Base-by-base conservation (phyloP, 2,329 filamentous ascomycete genomes). In the Penicillium thymicola region DNA sequence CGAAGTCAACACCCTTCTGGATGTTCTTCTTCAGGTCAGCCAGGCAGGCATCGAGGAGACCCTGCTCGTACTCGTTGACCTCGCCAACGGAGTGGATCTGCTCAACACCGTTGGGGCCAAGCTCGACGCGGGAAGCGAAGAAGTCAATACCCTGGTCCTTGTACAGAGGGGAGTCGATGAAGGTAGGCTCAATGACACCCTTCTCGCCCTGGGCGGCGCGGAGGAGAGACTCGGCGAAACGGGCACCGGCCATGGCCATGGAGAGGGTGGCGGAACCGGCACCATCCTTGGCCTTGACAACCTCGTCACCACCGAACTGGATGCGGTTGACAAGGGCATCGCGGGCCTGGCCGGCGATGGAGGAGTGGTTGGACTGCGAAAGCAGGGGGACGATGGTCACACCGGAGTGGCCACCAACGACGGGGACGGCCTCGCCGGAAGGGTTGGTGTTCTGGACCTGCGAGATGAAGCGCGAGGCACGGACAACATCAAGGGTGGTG, bases 271-370 rank as follows among this genome's bases (percentile, higher is more conserved):
- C 93, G 68, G 92, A 97, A 70, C 93, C 93, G 72, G 92, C 92
- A 79, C 93, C 94, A 75, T 93, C 92, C 89, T 97, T 97, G 80
- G 93, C 94, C 87, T 97, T 86, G 81, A 97, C 93, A 68, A 97
- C 93, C 87, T 97, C 93, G 77, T 97, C 93, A 84, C 93, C 93
- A 78, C 94, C 93, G 77, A 97, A 97, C 83, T 97, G 93, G 73
- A 97, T 94, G 77, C 94, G 92, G 78, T 92, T 87, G 80, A 97
- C 82, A 71, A 97, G 90, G 61, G 84, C 83, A 65, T 86, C 85
- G 60, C 85, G 84, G 72, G 86, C 82, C 78, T 92, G 82, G 77
- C 90, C 88, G 70, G 85, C 81, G 71, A 97, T 90, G 72, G 90
- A 86, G 70, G 88, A 82, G 86, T 96, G 89, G 78, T 82, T 88